Evolutionary conservation across 2,329 filamentous ascomycete species (phyloP).

Genomic region (Pseudocercospora pini-densiflorae): DNA sequence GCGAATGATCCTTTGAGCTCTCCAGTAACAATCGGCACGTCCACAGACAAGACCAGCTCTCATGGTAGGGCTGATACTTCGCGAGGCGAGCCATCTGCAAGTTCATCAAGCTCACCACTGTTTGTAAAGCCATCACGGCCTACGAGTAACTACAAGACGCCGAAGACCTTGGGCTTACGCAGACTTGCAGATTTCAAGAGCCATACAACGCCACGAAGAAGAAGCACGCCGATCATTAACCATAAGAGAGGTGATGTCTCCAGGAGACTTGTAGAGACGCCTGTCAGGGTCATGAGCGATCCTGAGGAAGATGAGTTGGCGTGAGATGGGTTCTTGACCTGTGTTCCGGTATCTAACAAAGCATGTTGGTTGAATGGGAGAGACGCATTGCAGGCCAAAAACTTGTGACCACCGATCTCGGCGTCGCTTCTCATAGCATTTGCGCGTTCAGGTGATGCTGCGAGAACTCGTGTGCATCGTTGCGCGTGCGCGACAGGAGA

Average conservation of each 20-base stretch:
- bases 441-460: neutral
- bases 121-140: conserved; percentile 13
- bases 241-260: neutral
- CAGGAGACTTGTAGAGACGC: neutral
- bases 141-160: conserved; percentile 18
- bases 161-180: conserved; percentile 12
- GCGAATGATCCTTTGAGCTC: neutral
- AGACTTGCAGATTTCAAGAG: conserved; percentile 19
- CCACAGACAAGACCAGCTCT: neutral
- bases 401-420: neutral
- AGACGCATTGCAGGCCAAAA: neutral
- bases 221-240: conserved; percentile 15
- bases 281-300: neutral
- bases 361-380: neutral
- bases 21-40: neutral
- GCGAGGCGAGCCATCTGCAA: neutral
- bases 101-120: conserved; percentile 11
- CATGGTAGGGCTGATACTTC: neutral
- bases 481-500: neutral
- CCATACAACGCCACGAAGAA: conserved; percentile 9
- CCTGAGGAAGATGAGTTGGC: neutral
- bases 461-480: neutral
- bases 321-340: neutral
- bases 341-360: neutral
- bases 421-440: neutral